A percentile compares a stretch with the other conserved stretches of the same genome.
Conservation (phyloP, 495 filamentous ascomycete genomes). For the Hypoxylon trugodes region DNA sequence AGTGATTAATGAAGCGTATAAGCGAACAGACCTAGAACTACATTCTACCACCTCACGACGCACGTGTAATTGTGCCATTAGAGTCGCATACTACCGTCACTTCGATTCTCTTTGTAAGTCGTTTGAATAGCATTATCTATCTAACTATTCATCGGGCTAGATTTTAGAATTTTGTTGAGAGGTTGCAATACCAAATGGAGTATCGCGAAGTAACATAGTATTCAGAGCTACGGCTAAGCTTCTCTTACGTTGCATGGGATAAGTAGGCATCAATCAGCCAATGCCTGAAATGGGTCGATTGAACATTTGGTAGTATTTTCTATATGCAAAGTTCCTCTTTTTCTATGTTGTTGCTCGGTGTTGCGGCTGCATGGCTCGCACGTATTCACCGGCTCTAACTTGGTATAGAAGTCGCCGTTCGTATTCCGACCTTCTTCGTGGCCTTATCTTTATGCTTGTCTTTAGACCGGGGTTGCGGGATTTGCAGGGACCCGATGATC, state of each 20-base stretch:
- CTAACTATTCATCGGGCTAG: constrained; percentile 1
- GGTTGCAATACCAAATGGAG: constrained; percentile 4
- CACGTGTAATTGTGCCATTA: background rate
- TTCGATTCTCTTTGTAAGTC: background rate
- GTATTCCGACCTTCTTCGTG: background rate
- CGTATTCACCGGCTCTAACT: background rate
- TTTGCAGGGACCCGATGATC: constrained; percentile 4
- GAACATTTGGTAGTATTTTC: constrained; percentile 1
- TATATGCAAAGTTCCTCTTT: background rate
- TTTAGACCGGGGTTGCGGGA: constrained; percentile 1
- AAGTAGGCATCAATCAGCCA: no score
- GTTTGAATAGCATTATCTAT: constrained; percentile 21
- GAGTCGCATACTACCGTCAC: background rate
- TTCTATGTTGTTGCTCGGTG: background rate
- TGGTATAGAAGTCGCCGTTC: background rate
- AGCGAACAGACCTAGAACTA: background rate
- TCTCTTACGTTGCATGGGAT: constrained; percentile 20
- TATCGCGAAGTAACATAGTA: background rate
- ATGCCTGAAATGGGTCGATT: constrained; percentile 27
- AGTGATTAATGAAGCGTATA: background rate
- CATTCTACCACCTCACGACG: background rate
- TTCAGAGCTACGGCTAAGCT: constrained; percentile 24
- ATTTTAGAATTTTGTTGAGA: background rate
- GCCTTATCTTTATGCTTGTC: constrained; percentile 16
- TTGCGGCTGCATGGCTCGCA: no score